A percentile compares a stretch with the other conserved stretches of the same genome.
phyloP scores from a whole-genome alignment of 2,329 filamentous ascomycete species.

The Microdochium bolleyi region DNA sequence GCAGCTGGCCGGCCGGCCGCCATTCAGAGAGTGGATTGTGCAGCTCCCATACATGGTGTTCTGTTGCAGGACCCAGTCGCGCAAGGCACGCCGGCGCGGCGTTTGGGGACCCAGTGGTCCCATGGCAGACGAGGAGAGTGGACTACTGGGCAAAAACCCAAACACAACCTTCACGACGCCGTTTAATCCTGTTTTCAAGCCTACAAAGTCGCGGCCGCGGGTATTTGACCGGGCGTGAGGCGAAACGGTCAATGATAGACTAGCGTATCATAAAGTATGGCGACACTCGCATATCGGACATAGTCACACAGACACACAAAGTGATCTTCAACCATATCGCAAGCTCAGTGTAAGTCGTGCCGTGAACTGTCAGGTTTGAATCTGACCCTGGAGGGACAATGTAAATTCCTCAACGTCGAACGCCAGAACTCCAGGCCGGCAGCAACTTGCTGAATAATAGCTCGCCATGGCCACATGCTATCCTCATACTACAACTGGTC shows the following conservation, averaged over 20 bases:
- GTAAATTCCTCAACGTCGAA: neutral
- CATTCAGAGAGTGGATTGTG: constrained; percentile 1
- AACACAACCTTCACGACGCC: neutral
- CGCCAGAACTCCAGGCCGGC: neutral
- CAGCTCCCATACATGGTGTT: neutral
- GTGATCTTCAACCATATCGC: too few species aligned
- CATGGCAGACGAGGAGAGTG: constrained; percentile 6
- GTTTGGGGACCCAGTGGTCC: constrained; percentile 10
- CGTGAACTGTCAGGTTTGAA: too few species aligned
- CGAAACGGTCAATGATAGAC: neutral
- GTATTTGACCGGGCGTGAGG: neutral
- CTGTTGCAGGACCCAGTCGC: constrained; percentile 8
- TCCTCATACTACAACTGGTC: neutral
- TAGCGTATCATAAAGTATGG: neutral
- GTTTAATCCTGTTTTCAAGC: neutral
- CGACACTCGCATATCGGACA: neutral
- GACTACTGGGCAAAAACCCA: neutral
- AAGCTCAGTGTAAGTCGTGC: too few species aligned
- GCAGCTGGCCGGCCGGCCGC: constrained; percentile 2
- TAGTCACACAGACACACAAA: neutral
- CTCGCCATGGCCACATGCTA: neutral
- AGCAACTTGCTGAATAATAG: neutral
- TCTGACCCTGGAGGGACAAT: neutral
- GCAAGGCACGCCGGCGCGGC: constrained; percentile 20
- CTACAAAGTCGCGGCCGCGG: neutral